Base-by-base conservation (phyloP, 257 asterid genomes). In the Paraleonurus japonicus region DNA sequence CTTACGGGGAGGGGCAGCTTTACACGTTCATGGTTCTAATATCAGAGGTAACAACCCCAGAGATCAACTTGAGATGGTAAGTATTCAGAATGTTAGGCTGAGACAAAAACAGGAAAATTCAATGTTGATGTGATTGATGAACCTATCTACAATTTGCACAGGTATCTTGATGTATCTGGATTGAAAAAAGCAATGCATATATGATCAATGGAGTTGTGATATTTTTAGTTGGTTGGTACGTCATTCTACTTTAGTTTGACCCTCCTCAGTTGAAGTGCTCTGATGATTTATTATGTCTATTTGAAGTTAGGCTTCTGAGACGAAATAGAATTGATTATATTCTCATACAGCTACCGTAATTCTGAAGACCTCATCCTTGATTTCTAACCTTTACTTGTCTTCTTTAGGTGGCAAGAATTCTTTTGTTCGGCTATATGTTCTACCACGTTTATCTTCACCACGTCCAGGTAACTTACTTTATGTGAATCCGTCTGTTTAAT, bases 21-120 rank as follows among this genome's bases (percentile, higher is more conserved):
- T 93, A 93, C 86, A 93, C 98, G 9, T 90, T 89, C 84, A 93
- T 93, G 98, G 96, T 93, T 73, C 92, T 93, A 64, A 89, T 93
- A 82, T 93, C 98, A 33, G 97, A 93, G 87, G 80, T 86, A 61
- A 93, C 98, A 37, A 93, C 98, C 61, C 98, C 98, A 35, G 95
- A 78, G 85, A 86, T 93, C 84, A 93, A 93, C 83, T 69, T 93
- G 85, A 86, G 98, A 80, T 93, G 98, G 98, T 90, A 82, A 72
- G 85, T 69, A 47, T 59, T 48, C 71, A 20, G 37, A 62, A 48
- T 58, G 48, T 35, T 67, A 16, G 61, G 33, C 73, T 20, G 12
- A 10, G 41, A 55, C 5, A 61, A 51, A 5, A 24, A 13, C 7
- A 23, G 28, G 26, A 48, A 62, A 37, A n/a, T 48, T 19, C 28